These are phyloP conservation scores for Scleromitrula shiraiana DNA, from an alignment of 2,329 filamentous ascomycete species.

Conservation along the genomic window DNA sequence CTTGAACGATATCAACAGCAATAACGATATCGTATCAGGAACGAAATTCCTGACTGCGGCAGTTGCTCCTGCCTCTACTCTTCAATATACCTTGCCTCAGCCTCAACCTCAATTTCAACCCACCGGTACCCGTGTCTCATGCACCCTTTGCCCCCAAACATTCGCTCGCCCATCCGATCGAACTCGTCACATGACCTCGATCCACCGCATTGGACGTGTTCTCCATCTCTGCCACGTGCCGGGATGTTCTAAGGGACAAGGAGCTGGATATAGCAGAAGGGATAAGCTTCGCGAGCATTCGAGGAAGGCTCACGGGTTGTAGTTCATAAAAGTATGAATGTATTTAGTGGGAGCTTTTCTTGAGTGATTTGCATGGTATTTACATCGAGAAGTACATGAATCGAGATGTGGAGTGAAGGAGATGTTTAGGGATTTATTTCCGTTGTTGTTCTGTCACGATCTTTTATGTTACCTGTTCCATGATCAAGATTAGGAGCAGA, in stretches of 20 bases:
- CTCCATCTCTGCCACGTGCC: slow-evolving; percentile 9
- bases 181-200: slow-evolving; percentile 2
- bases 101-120: no score
- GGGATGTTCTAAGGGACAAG: slow-evolving; percentile 8
- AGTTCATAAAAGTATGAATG: not conserved
- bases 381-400: no score
- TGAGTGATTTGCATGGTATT: not conserved
- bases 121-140: not conserved
- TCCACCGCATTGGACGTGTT: not conserved
- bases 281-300: slow-evolving; percentile 15
- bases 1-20: no score
- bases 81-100: no score
- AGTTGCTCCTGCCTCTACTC: not conserved
- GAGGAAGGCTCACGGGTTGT: slow-evolving; percentile 10
- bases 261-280: slow-evolving; percentile 6
- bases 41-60: not conserved
- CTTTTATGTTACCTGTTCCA: no score
- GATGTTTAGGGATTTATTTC: no score
- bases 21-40: no score
- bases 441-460: no score
- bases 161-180: slow-evolving; percentile 6
- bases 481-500: no score
- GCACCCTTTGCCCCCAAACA: not conserved
- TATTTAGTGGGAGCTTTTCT: no score
- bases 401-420: no score